Percentiles rank a stretch among this genome's conserved stretches.
Evolutionary conservation across 2,329 filamentous ascomycete species (phyloP).

Genomic region (Rhynchosporium agropyri): DNA sequence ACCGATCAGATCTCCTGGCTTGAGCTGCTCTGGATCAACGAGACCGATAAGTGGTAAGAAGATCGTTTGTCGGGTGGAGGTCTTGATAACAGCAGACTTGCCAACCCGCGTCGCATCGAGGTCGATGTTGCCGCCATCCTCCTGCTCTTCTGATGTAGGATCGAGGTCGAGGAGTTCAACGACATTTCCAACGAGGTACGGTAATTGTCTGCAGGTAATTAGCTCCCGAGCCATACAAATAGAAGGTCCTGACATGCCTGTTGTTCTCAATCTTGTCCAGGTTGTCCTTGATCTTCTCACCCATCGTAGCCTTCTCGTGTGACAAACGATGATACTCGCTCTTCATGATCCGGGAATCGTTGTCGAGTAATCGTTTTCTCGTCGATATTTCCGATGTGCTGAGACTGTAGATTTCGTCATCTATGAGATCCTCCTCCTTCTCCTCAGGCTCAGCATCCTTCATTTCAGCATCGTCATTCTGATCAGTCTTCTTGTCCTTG

Average conservation of each 20-base stretch:
- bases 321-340: constrained; percentile 92
- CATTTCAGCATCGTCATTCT: constrained; percentile 85
- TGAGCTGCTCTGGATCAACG: constrained; percentile 92
- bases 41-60: constrained; percentile 96
- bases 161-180: constrained; percentile 97
- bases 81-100: constrained; percentile 99
- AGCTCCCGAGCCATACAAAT: constrained; percentile 12
- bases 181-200: constrained; percentile 97
- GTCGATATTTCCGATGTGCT: constrained; percentile 95
- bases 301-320: constrained; percentile 95
- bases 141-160: constrained; percentile 90
- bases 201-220: constrained; percentile 72
- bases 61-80: constrained; percentile 96
- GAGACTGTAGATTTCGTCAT: constrained; percentile 89
- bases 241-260: constrained; percentile 59
- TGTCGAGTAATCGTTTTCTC: constrained; percentile 88
- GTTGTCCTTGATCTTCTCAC: constrained; percentile 99
- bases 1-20: constrained; percentile 94
- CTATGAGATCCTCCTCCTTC: constrained; percentile 79
- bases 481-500: constrained; percentile 56
- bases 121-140: constrained; percentile 98
- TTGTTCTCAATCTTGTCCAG: constrained; percentile 99
- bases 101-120: constrained; percentile 94
- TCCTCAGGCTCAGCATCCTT: constrained; percentile 74
- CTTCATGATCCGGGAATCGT: constrained; percentile 98